Evolutionary conservation across 1,139 yeast species (phyloP), one percentile per base, ranked within the genome.

Genomic region (Debaryomyces psychrophilus): DNA sequence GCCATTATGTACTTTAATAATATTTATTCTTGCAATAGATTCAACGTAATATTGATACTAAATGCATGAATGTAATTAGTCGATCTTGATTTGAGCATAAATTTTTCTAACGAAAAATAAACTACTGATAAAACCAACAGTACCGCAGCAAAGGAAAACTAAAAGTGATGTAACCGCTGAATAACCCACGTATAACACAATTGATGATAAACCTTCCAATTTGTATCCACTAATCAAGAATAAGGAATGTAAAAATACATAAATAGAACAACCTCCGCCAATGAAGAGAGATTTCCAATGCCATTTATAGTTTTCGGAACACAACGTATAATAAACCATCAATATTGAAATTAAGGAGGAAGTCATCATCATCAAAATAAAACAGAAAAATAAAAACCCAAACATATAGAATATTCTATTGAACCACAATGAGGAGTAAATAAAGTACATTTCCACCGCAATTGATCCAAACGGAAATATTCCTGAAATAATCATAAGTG

Each of bases 401-500:
- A 93, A 93, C 98, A 93, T 93, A 74, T 92, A 93, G 73, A 84
- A 93, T 53, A 93, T 85, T 65, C 90, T 81, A 76, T 89, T 92
- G 69, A 89, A 90, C 99, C 99, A 93, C 55, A 93, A 73, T 26
- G 97, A 90, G 47, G 90, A 81, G 71, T 87, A 83, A 51, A 81
- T 79, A 70, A 92, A 93, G 68, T 90, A 92, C 79, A 95, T 82
- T 68, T 93, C 98, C 46, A 93, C 96, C 9, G 96, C 90, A 59
- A 92, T 87, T 15, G 97, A 87, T 7, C 97, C 96, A 61, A 93
- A 93, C 58, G 99, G 98, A 77, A 93, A 84, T 49, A 93, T 81
- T 49, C 99, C 98, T 1, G 95, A 87, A 49, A 90, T 77, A 41
- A 89, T 63, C 60, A 90, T 73, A 40, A 87, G 79, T 28, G 92